These are phyloP conservation scores for Ceratonia siliqua DNA, from an alignment of 306 rosid species.

Conservation along the genomic window DNA sequence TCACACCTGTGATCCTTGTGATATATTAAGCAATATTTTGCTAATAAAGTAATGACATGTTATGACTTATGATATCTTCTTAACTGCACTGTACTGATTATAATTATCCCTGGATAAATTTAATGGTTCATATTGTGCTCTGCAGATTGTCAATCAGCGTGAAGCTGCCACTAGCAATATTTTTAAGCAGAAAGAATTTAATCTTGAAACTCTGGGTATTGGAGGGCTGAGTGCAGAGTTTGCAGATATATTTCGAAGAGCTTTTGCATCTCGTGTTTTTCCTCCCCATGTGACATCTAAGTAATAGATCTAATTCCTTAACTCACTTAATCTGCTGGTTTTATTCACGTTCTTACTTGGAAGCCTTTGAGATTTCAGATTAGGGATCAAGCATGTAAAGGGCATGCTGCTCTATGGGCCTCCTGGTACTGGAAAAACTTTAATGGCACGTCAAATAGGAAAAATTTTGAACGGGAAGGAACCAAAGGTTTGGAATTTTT, in stretches of 20 bases:
- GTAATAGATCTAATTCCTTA: conserved; percentile 52
- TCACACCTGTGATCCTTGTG: neutral
- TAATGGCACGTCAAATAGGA: conserved; percentile 99
- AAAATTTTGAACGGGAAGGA: conserved; percentile 93
- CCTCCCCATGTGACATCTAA: conserved; percentile 94
- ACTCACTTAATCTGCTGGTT: conserved; percentile 26
- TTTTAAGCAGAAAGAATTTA: conserved; percentile 91
- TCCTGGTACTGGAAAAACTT: conserved; percentile 99
- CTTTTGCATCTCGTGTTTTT: conserved; percentile 98
- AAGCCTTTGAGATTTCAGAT: conserved; percentile 57
- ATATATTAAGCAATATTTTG: conserved; percentile 27
- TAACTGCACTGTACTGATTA: neutral
- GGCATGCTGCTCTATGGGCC: conserved; percentile 98
- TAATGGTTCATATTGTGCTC: conserved; percentile 32
- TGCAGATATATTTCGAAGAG: conserved; percentile 97
- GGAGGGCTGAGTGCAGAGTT: conserved; percentile 95
- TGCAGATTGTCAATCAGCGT: conserved; percentile 89
- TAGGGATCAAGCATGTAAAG: conserved; percentile 97
- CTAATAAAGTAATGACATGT: conserved; percentile 12
- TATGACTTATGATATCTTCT: neutral
- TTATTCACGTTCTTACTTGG: conserved; percentile 36
- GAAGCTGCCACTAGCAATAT: conserved; percentile 87
- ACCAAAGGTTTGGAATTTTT: conserved; percentile 53
- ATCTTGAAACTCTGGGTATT: conserved; percentile 89
- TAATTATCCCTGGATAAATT: conserved; percentile 14